Evolutionary conservation across 345 rosid genomes (phyloP).

Genomic region (Mallotus nudiflorus): DNA sequence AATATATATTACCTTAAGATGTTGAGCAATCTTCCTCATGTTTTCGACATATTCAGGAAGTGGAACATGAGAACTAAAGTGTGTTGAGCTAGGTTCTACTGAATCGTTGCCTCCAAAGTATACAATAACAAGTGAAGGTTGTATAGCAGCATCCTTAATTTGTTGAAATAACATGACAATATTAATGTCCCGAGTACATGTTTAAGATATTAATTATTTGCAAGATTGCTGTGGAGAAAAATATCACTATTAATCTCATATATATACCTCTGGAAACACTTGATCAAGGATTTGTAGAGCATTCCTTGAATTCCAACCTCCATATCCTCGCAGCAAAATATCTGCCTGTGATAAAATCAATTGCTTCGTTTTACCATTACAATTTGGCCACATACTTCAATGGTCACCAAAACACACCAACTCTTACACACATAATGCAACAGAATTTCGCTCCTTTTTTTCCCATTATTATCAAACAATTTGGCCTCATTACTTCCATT

Average conservation of each 20-base stretch:
- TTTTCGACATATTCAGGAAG: constrained; percentile 21
- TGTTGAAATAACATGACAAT: not conserved
- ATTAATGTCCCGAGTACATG: not conserved
- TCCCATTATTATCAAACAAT: too few relatives aligned
- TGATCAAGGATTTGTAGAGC: constrained; percentile 20
- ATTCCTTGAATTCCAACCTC: constrained; percentile 29
- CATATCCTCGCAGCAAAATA: constrained; percentile 23
- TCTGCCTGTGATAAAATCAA: constrained; percentile 21
- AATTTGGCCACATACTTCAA: too few relatives aligned
- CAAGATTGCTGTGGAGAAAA: too few relatives aligned
- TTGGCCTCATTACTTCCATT: too few relatives aligned
- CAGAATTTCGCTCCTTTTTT: too few relatives aligned
- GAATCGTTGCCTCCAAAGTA: constrained; percentile 33
- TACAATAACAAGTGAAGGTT: constrained; percentile 25
- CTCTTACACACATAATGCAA: too few relatives aligned
- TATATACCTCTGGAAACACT: constrained; percentile 25
- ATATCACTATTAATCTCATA: not conserved
- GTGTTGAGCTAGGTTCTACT: not conserved
- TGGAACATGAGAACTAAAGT: constrained; percentile 18
- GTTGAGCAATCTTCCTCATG: constrained; percentile 25
- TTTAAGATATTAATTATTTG: not conserved
- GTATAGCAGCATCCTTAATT: constrained; percentile 19
- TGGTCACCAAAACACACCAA: too few relatives aligned
- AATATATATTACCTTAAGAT: constrained; percentile 20
- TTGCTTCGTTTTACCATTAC: too few relatives aligned